Conservation (phyloP, 176 grass and related monocot species). For the Musa beccarii region DNA sequence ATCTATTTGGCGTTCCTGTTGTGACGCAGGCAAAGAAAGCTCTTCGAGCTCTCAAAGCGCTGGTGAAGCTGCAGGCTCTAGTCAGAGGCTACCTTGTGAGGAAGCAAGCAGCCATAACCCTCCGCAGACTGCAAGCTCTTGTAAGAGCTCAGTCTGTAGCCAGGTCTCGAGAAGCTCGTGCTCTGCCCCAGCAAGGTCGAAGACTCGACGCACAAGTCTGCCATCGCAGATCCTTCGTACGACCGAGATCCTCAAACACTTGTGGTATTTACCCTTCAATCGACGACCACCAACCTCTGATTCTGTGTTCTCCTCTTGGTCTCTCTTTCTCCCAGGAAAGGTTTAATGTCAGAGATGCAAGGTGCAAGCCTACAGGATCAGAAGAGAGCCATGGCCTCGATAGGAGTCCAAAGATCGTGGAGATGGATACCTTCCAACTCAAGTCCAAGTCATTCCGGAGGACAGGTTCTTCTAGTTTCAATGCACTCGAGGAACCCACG, state of each 20-base stretch:
- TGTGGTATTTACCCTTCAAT: neutral
- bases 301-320: neutral
- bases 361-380: slow-evolving; percentile 23
- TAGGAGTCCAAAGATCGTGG: slow-evolving; percentile 73
- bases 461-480: neutral
- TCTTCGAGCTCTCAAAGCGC: slow-evolving; percentile 58
- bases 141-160: slow-evolving; percentile 47
- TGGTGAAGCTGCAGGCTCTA: slow-evolving; percentile 86
- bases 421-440: slow-evolving; percentile 76
- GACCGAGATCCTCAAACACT: neutral
- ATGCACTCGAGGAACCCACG: neutral
- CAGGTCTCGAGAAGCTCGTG: slow-evolving; percentile 8
- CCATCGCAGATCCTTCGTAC: slow-evolving; percentile 41
- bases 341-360: slow-evolving; percentile 6
- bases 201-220: slow-evolving; percentile 15
- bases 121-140: slow-evolving; percentile 63
- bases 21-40: slow-evolving; percentile 63
- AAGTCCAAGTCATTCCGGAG: slow-evolving; percentile 25
- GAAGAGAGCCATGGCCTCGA: slow-evolving; percentile 41
- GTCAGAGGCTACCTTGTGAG: slow-evolving; percentile 84
- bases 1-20: no score
- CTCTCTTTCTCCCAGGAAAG: slow-evolving; percentile 42
- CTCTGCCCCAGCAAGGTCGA: neutral
- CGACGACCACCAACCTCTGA: neutral
- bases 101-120: slow-evolving; percentile 55